phyloP scores from a whole-genome alignment of 2,329 filamentous ascomycete species.

The Paracamarosporium sp. region DNA sequence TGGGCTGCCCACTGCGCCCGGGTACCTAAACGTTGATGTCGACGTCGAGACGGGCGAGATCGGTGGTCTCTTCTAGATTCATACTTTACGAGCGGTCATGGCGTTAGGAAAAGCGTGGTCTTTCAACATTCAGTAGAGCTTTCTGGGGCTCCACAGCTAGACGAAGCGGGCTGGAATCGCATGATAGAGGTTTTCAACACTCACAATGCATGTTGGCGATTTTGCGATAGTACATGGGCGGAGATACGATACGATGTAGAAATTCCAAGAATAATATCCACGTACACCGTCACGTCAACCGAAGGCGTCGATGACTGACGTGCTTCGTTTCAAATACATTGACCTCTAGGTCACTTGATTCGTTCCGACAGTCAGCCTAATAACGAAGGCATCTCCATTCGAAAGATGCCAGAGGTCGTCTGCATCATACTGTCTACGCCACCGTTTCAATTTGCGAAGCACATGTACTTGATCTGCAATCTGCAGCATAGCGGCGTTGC shows the following conservation, averaged over 20 bases:
- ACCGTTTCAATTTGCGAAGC: too few species aligned
- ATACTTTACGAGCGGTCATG: not conserved
- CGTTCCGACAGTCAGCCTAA: too few species aligned
- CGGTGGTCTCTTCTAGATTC: constrained; percentile 77
- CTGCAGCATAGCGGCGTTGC: not conserved
- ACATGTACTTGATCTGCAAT: too few species aligned
- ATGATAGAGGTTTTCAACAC: constrained; percentile 8
- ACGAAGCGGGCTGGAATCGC: not conserved
- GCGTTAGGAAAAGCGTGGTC: constrained; percentile 11
- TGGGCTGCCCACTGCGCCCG: constrained; percentile 90
- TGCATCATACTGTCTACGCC: too few species aligned
- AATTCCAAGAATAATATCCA: not conserved
- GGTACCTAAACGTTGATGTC: constrained; percentile 91
- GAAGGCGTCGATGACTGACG: not conserved
- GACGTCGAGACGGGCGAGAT: constrained; percentile 60
- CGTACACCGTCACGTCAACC: not conserved
- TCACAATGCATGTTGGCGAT: not conserved
- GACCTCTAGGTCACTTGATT: too few species aligned
- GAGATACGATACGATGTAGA: not conserved
- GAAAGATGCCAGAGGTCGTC: too few species aligned
- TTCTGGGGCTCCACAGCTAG: constrained; percentile 5
- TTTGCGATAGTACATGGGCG: not conserved
- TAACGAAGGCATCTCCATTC: too few species aligned
- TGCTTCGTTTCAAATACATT: not conserved
- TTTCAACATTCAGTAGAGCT: constrained; percentile 11